A percentile compares a stretch with the other conserved stretches of the same genome.
Conservation (phyloP, 108 stramenopile species). For the Seminavis robusta region DNA sequence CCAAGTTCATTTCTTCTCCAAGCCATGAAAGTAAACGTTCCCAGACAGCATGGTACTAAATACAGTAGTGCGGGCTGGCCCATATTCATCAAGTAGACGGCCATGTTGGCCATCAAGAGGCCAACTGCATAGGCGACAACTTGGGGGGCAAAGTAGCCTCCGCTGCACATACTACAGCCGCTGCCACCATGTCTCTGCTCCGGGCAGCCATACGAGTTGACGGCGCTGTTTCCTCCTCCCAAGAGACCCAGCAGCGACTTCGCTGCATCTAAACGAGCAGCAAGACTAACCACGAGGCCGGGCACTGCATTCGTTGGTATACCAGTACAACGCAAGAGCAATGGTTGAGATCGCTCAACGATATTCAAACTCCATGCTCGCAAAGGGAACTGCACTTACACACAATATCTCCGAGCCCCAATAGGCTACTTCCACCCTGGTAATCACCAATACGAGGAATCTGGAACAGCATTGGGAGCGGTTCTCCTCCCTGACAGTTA, state of each 20-base stretch:
- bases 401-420: slow-evolving; percentile 92
- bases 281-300: slow-evolving; percentile 76
- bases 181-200: slow-evolving; percentile 8
- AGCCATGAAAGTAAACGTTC: slow-evolving; percentile 66
- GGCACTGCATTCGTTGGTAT: slow-evolving; percentile 41
- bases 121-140: slow-evolving; percentile 85
- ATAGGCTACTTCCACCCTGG: slow-evolving; percentile 74
- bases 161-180: slow-evolving; percentile 10
- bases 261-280: slow-evolving; percentile 76
- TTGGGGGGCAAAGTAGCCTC: slow-evolving; percentile 76
- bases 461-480: slow-evolving; percentile 86
- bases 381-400: slow-evolving; percentile 24
- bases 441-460: slow-evolving; percentile 74
- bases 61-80: slow-evolving; percentile 93
- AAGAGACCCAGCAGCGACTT: slow-evolving; percentile 31
- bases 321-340: background rate
- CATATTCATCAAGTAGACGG: slow-evolving; percentile 80
- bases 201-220: slow-evolving; percentile 17
- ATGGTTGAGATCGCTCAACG: background rate
- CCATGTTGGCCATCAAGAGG: slow-evolving; percentile 82
- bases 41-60: slow-evolving; percentile 87
- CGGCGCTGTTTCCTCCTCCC: slow-evolving; percentile 22
- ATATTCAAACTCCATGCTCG: background rate
- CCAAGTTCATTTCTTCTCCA: slow-evolving; percentile 53
- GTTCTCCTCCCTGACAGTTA: slow-evolving; percentile 72